A percentile compares a stretch with the other conserved stretches of the same genome.
Conservation (phyloP, 2,329 filamentous ascomycete genomes). For the Paraconiothyrium sp. region DNA sequence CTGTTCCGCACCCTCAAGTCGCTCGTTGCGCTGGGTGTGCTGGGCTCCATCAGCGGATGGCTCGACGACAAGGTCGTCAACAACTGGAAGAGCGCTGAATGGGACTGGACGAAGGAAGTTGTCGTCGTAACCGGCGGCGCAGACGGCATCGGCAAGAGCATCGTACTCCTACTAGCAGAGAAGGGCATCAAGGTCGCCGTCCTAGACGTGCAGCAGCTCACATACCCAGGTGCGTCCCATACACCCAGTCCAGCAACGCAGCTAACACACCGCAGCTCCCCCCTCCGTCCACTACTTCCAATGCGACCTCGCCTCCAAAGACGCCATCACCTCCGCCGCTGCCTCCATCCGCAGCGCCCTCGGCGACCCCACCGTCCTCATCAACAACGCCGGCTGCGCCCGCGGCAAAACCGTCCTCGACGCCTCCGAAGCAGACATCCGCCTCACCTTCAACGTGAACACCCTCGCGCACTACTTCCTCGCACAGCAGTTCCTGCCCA, state of each 20-base stretch:
- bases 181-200: constrained; percentile 74
- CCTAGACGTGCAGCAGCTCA: constrained; percentile 72
- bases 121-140: constrained; percentile 79
- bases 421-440: constrained; percentile 65
- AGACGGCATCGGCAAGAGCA: constrained; percentile 74
- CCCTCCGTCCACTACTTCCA: constrained; percentile 71
- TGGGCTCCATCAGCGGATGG: constrained; percentile 60
- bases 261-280: constrained; percentile 48
- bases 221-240: constrained; percentile 55
- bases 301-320: constrained; percentile 72
- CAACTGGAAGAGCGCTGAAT: constrained; percentile 63
- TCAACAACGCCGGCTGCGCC: constrained; percentile 76
- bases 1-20: constrained; percentile 65
- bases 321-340: constrained; percentile 63
- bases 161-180: constrained; percentile 73
- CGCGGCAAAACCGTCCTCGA: constrained; percentile 70
- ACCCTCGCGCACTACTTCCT: constrained; percentile 73
- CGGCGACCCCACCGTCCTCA: constrained; percentile 73
- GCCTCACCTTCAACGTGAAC: constrained; percentile 77
- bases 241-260: background rate
- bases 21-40: constrained; percentile 63
- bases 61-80: constrained; percentile 62
- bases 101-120: constrained; percentile 74
- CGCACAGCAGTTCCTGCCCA: constrained; percentile 72
- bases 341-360: constrained; percentile 63